These are phyloP conservation scores for Dittrichia graveolens DNA, from an alignment of 129 eudicot species.

Conservation along the genomic window DNA sequence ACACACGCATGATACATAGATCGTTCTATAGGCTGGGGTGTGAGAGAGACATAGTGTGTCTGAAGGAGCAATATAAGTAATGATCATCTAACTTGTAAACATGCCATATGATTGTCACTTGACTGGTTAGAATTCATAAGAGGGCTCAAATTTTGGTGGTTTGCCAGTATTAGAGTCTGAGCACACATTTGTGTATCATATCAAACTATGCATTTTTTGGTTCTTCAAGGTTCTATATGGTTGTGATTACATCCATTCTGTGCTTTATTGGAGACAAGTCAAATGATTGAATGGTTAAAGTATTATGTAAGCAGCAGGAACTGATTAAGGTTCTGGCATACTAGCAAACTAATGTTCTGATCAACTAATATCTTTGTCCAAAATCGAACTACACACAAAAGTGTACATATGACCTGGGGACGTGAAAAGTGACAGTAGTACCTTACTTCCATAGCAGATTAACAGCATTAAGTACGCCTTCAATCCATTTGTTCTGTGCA, in stretches of 20 bases:
- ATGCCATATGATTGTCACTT: not conserved
- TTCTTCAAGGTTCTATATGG: not conserved
- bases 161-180: not conserved
- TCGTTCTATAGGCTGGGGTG: not conserved
- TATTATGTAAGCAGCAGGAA: too few relatives aligned
- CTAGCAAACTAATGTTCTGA: too few relatives aligned
- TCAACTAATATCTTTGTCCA: not conserved
- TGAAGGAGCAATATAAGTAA: not conserved
- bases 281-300: not conserved
- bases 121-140: not conserved
- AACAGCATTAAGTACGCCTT: too few relatives aligned
- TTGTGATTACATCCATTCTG: not conserved
- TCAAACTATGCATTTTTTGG: not conserved
- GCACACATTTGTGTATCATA: not conserved
- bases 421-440: not conserved
- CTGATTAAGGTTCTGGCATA: too few relatives aligned
- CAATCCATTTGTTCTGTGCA: too few relatives aligned
- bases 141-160: slow-evolving; percentile 11
- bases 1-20: not conserved
- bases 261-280: not conserved
- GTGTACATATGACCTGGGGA: not conserved
- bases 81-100: slow-evolving; percentile 1
- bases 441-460: too few relatives aligned
- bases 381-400: not conserved
- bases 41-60: slow-evolving; percentile 2